Evolutionary conservation across 768 basidiomycete species (phyloP), one percentile per base, ranked within the genome.

Genomic region (Xerocomellus intermedius): DNA sequence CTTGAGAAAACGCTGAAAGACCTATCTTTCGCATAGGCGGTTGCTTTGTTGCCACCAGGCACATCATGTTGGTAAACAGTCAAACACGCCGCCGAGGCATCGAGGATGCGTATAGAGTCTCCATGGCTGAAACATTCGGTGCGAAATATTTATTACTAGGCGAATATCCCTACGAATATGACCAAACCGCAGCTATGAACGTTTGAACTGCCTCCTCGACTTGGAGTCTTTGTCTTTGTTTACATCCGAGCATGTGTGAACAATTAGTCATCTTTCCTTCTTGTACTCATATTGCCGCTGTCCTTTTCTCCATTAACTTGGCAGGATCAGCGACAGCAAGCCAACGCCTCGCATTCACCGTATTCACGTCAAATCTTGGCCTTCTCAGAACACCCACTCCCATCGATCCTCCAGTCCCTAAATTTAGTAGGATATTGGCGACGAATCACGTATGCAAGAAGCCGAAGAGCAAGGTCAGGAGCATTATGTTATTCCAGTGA

Each of bases 391-490:
- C 32, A n/a, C 48, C 12, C 28, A 24, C 38, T 32, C 38, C 8
- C 39, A 59, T 30, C 42, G 33, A 37, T 53, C 43, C 24, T 35
- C 32, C 38, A 32, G 24, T 57, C 46, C 53, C 33, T 4, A 24
- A 57, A 32, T 42, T 38, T 43, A 33, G 24, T n/a, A 56, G 50
- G 35, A 51, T 47, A n/a, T 14, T 26, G 21, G 45, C 45, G 17
- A 50, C 47, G 1, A 38, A 58, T 44, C 44, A 66, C 64, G 53
- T 36, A 81, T 81, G 80, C 78, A 81, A 62, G 80, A 81, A 68
- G 79, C 80, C 39, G 80, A 81, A 59, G 80, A 81, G 59, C 79
- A 80, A 73, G 80, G 80, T 74, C 48, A 9, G 72, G 54, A n/a
- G 13, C n/a, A 17, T n/a, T 13, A 4, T 52, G 30, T 37, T 26